Conservation (phyloP, 768 basidiomycete genomes). For the Tricholoma sp. region DNA sequence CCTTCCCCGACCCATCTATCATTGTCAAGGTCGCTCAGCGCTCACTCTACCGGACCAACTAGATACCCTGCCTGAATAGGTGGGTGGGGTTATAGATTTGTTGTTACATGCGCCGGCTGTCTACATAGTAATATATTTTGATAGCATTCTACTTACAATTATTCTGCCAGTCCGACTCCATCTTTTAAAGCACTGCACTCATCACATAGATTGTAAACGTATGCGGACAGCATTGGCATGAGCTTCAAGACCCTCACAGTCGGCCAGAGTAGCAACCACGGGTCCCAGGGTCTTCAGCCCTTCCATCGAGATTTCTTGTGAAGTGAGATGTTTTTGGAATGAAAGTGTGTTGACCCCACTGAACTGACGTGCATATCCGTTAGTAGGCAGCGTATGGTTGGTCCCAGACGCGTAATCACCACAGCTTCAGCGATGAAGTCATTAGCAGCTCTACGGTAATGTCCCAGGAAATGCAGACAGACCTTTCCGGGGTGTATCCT, state of each 20-base stretch:
- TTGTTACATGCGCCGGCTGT: background rate
- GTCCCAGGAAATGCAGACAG: constrained; percentile 11
- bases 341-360: constrained; percentile 96
- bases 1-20: constrained; percentile 90
- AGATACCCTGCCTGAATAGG: constrained; percentile 19
- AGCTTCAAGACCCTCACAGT: constrained; percentile 91
- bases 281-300: constrained; percentile 83
- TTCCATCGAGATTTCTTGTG: constrained; percentile 80
- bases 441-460: background rate
- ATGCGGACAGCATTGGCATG: constrained; percentile 96
- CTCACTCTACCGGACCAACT: constrained; percentile 85
- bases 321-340: constrained; percentile 99
- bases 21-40: constrained; percentile 96
- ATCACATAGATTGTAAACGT: constrained; percentile 39
- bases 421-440: constrained; percentile 49
- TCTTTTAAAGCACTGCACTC: background rate
- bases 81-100: background rate
- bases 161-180: background rate
- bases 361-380: constrained; percentile 96
- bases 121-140: background rate
- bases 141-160: constrained; percentile 2
- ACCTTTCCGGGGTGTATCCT: constrained; percentile 94
- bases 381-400: constrained; percentile 96
- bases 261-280: constrained; percentile 82
- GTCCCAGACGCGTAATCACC: constrained; percentile 99